Evolutionary conservation across 257 asterid genomes (phyloP), one percentile per base, ranked within the genome.

Genomic region (Solanum gandarillasii): DNA sequence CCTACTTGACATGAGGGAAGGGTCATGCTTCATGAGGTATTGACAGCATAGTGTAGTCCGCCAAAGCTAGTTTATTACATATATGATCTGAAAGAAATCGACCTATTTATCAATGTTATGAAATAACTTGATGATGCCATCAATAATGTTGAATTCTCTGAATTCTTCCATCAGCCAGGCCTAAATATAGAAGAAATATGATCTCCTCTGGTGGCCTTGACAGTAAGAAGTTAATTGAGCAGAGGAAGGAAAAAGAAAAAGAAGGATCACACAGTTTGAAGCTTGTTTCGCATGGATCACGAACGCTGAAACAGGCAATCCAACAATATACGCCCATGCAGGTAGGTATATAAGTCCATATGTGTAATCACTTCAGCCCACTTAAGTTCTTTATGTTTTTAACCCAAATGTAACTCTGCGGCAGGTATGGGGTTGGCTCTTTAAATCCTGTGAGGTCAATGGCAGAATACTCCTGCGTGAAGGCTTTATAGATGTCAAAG

Each of bases 341-440:
- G 96, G 98, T 94, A 95, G 96, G 98, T 94, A 52, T 9, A 72
- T 4, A 67, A 82, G 35, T 31, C 84, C 41, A 29, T 32, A 12
- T 68, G 32, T n/a, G 55, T 27, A 52, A 71, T 43, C 29, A 83
- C 5, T 41, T 12, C 27, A 35, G 20, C 60, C 60, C 12, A 25
- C 58, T 27, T 41, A 67, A 25, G 8, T 48, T 41, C 48, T 16
- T 35, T 48, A n/a, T 89, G 34, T 86, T 25, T 71, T 36, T 7
- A 86, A 90, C 48, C 82, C 79, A 75, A 87, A 55, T 67, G 14
- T 14, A 32, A 70, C 31, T 60, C 12, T 68, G 84, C 52, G 83
- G 34, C 84, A 94, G 98, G 96, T 95, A 10, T 96, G 98, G 99
- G 97, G 93, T 89, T 94, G 98, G 98, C 96, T 96, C 88, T 96